Conservation (phyloP, 2,329 filamentous ascomycete species). For the Pseudocercospora ulei region DNA sequence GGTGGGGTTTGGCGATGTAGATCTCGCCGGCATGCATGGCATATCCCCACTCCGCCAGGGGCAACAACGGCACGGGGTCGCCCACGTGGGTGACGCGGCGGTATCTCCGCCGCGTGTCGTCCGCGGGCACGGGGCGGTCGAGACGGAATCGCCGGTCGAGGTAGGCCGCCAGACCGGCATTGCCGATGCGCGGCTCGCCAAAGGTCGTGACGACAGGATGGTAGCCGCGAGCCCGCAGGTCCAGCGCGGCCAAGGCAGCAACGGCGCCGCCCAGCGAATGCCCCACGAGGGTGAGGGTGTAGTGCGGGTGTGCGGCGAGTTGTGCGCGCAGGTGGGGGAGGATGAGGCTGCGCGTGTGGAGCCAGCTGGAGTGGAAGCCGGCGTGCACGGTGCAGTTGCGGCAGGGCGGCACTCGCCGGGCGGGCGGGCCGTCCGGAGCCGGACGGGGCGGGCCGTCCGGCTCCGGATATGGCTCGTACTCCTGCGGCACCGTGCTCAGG, state of each 20-base stretch:
- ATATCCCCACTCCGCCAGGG: slow-evolving; percentile 81
- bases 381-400: slow-evolving; percentile 83
- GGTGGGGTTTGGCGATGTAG: slow-evolving; percentile 61
- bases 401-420: too few species aligned
- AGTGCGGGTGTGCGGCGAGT: slow-evolving; percentile 54
- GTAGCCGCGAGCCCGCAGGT: slow-evolving; percentile 69
- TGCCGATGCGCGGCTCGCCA: slow-evolving; percentile 65
- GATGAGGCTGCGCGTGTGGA: slow-evolving; percentile 59
- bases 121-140: slow-evolving; percentile 4
- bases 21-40: slow-evolving; percentile 76
- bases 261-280: slow-evolving; percentile 91
- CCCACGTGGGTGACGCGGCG: slow-evolving; percentile 73
- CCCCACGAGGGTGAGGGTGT: slow-evolving; percentile 68
- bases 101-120: slow-evolving; percentile 41
- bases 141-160: slow-evolving; percentile 45
- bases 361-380: slow-evolving; percentile 82
- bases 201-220: slow-evolving; percentile 76
- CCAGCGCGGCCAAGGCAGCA: slow-evolving; percentile 73
- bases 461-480: slow-evolving; percentile 77
- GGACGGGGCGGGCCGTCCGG: too few species aligned
- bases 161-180: slow-evolving; percentile 45
- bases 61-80: slow-evolving; percentile 82
- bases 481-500: slow-evolving; percentile 76
- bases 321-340: slow-evolving; percentile 56
- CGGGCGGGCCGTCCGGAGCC: too few species aligned